A percentile compares a stretch with the other conserved stretches of the same genome.
These are phyloP conservation scores for Solanum chiquidenum DNA, from an alignment of 257 asterid species.

Conservation along the genomic window DNA sequence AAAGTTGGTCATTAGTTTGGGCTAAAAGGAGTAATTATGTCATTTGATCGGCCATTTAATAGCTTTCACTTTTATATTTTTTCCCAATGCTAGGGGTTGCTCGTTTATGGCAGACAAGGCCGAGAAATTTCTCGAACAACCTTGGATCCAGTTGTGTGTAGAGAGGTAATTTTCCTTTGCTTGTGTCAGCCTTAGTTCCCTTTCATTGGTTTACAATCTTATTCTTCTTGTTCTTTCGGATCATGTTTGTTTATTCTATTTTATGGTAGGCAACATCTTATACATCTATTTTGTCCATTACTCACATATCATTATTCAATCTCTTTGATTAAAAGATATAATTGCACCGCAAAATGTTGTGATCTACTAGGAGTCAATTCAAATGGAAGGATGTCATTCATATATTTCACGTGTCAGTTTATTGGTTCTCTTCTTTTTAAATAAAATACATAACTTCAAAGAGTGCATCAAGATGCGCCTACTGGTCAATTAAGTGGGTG, in stretches of 20 bases:
- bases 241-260: not conserved
- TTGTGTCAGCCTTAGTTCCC: not conserved
- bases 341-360: not conserved
- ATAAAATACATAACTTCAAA: not conserved
- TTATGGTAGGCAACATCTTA: not conserved
- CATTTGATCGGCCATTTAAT: not conserved
- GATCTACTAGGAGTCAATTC: not conserved
- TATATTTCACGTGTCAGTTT: not conserved
- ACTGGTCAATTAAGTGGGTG: not conserved
- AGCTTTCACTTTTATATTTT: not conserved
- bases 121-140: conserved; percentile 77
- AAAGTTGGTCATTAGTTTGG: not conserved
- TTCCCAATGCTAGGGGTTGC: conserved; percentile 65
- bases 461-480: not conserved
- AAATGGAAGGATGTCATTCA: not conserved
- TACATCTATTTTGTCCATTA: not conserved
- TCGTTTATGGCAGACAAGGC: conserved; percentile 91
- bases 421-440: not conserved
- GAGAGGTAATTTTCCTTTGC: conserved; percentile 46
- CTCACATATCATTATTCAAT: not conserved
- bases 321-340: not conserved
- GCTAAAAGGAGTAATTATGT: not conserved
- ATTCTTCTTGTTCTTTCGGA: not conserved
- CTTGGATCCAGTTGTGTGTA: conserved; percentile 64
- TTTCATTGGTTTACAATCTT: not conserved